Base-by-base conservation (phyloP, 257 asterid species). In the Solanum lignicaule region DNA sequence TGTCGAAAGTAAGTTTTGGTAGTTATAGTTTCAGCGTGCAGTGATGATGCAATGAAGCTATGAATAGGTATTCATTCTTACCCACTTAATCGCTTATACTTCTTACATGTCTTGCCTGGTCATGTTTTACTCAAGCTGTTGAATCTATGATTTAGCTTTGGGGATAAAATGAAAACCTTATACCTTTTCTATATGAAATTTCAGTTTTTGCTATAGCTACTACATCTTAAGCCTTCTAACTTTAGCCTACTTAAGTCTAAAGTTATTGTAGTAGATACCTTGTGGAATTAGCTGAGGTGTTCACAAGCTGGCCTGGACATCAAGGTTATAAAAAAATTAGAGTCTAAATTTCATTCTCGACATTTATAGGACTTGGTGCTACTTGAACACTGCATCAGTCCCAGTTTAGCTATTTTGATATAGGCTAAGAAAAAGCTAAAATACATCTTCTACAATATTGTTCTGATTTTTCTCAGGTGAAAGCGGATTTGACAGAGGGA, bases 401-500 rank as follows among this genome's bases (percentile, higher is more conserved):
- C 85, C 21, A 9, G 16, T 25, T 27, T 27, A 79, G 38, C 66
- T 79, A 0, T 79, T n/a, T 16, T 79, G 14, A 27, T 27, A 0
- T 27, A 79, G 66, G 39, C 66, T 16, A 43, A 43, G 55, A 32
- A 43, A 79, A 43, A 43, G 35, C 66, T 43, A 23, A 79, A 79
- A 65, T 43, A 43, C 5, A 43, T 79, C 66, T 15, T 79, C 65
- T 14, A 18, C 15, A 4, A 7, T 79, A 15, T 15, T 43, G 38
- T 7, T 79, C 36, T 41, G 38, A 43, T 58, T 73, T 25, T 86
- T 87, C 87, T 86, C 91, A 97, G 99, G 98, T 95, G 88, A 93
- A 95, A 91, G 96, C 98, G 52, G 98, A 97, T 89, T 98, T 97
- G 52, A 97, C 98, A 2, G 98, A 94, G 88, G 98, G 96, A 89